Evolutionary conservation across 1,284 basidiomycete species (phyloP).

Genomic region (Ceratobasidium sp.): DNA sequence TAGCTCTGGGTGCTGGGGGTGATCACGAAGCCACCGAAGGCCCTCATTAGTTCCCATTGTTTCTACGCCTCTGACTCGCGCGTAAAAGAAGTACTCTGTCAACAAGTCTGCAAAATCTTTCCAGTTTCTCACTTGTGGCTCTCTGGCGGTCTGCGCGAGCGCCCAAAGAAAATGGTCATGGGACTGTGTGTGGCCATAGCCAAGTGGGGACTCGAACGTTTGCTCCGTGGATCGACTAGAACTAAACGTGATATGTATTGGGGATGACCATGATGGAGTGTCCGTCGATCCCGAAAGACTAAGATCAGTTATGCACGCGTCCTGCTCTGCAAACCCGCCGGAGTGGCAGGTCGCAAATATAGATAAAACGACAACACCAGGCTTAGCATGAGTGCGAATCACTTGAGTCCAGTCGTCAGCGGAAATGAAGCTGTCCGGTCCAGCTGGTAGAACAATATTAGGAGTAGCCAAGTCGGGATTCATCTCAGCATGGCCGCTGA

Average conservation of each 20-base stretch:
- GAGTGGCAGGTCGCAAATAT: conserved; percentile 21
- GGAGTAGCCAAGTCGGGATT: neutral
- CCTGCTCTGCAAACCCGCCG: conserved; percentile 3
- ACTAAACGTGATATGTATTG: neutral
- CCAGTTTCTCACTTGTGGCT: neutral
- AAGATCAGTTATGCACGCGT: neutral
- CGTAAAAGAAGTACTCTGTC: neutral
- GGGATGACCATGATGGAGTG: too few relatives aligned
- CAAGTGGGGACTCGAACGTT: neutral
- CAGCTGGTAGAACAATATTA: neutral
- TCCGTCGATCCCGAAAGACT: too few relatives aligned
- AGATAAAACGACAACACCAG: conserved; percentile 22
- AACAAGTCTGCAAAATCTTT: neutral
- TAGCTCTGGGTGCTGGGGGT: neutral
- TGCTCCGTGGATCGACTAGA: neutral
- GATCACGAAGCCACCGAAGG: neutral
- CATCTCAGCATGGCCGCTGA: conserved; percentile 15
- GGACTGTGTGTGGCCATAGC: neutral
- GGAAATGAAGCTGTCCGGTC: neutral
- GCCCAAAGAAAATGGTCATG: conserved; percentile 9
- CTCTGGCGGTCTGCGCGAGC: neutral
- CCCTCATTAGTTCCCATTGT: neutral
- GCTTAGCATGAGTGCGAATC: neutral
- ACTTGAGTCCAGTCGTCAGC: neutral
- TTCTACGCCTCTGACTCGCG: neutral